Evolutionary conservation across 768 basidiomycete species (phyloP).

Genomic region (Pleurotus djamor): DNA sequence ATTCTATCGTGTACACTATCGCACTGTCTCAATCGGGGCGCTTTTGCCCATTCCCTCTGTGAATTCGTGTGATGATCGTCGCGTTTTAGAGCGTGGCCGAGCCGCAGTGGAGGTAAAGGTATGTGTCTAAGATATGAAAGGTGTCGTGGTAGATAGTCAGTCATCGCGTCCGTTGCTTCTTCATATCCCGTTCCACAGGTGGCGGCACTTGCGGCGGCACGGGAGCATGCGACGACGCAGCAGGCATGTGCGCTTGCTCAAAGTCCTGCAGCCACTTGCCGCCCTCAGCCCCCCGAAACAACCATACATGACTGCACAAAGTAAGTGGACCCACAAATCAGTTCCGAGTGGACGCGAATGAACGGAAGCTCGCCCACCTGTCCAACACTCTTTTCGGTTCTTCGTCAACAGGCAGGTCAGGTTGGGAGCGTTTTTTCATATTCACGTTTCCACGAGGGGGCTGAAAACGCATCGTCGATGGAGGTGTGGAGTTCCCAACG

Average conservation of each 20-base stretch:
- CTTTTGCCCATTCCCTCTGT: too few species aligned
- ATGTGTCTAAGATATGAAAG: too few species aligned
- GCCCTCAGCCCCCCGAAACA: slow-evolving; percentile 84
- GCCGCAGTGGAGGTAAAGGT: too few species aligned
- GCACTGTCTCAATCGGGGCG: not conserved
- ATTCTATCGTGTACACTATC: not conserved
- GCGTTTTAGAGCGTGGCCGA: too few species aligned
- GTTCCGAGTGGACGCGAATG: not conserved
- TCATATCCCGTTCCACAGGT: not conserved
- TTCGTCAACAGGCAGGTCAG: slow-evolving; percentile 33
- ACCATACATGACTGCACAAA: slow-evolving; percentile 71
- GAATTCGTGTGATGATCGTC: too few species aligned
- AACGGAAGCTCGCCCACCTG: slow-evolving; percentile 51
- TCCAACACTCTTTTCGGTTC: slow-evolving; percentile 58
- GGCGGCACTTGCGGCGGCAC: too few species aligned
- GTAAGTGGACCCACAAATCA: not conserved
- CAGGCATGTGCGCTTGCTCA: slow-evolving; percentile 14
- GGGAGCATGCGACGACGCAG: too few species aligned
- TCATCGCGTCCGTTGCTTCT: not conserved
- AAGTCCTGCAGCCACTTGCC: slow-evolving; percentile 71
- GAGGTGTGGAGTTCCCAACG: slow-evolving; percentile 4
- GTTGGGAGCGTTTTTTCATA: slow-evolving; percentile 50
- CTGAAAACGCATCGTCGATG: slow-evolving; percentile 18
- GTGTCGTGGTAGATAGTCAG: not conserved
- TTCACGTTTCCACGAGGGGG: slow-evolving; percentile 31